These are phyloP conservation scores for Pythium sp. DNA, from an alignment of 352 stramenopile species.

Conservation along the genomic window DNA sequence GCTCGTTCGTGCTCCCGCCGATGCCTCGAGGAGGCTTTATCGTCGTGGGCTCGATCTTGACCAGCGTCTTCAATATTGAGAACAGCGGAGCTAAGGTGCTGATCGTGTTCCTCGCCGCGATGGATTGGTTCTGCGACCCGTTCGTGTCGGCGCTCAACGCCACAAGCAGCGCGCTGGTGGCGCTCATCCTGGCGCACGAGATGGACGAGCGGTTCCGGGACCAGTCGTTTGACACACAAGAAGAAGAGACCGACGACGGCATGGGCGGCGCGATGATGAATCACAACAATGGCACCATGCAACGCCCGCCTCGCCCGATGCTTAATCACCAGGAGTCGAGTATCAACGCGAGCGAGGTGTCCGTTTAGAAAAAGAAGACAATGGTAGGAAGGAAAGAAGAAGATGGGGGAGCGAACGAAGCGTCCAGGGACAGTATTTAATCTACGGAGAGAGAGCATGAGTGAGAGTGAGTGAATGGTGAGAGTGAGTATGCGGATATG, in stretches of 20 bases:
- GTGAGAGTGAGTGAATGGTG: background rate
- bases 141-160: slow-evolving; percentile 54
- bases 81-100: slow-evolving; percentile 26
- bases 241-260: slow-evolving; percentile 31
- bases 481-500: background rate
- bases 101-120: slow-evolving; percentile 35
- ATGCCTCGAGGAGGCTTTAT: slow-evolving; percentile 36
- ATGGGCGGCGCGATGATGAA: slow-evolving; percentile 5
- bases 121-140: slow-evolving; percentile 61
- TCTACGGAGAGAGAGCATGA: background rate
- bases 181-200: slow-evolving; percentile 46
- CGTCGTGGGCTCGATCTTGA: slow-evolving; percentile 40
- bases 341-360: slow-evolving; percentile 13
- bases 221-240: slow-evolving; percentile 27
- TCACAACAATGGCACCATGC: background rate
- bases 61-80: slow-evolving; percentile 39
- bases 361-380: slow-evolving; percentile 10
- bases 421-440: slow-evolving; percentile 6
- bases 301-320: background rate
- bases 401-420: background rate
- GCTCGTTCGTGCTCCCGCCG: slow-evolving; percentile 35
- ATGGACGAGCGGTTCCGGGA: slow-evolving; percentile 40
- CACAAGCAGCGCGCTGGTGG: slow-evolving; percentile 47
- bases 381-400: background rate
- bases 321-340: slow-evolving; percentile 14